Evolutionary conservation across 345 rosid genomes (phyloP), one percentile per base, ranked within the genome.

Genomic region (Eucalyptus leucophloia): DNA sequence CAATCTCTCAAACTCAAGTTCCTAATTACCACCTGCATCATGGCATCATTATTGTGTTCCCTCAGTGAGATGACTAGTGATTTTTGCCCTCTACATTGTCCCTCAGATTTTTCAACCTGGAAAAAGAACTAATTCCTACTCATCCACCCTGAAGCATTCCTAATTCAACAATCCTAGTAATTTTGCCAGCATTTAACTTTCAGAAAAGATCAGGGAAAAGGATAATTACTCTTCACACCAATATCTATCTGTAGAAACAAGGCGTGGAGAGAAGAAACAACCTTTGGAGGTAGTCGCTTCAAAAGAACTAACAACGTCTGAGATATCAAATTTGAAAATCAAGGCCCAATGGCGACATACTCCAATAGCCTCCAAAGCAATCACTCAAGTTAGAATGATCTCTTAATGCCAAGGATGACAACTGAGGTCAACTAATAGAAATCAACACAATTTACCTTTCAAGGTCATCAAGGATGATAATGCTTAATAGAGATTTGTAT

Each of bases 271-370:
- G 9, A 32, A 87, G 49, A 24, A 69, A 30, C 89, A 89, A 97
- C 99, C 99, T 98, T 96, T 32, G 99, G 99, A 87, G 99, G 99
- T 90, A 93, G 96, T 88, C 99, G 94, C 92, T 96, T 98, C 91
- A 98, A 96, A 89, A 98, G 98, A 89, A 96, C 96, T 96, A 98
- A 86, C 93, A 98, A 77, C 40, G 99, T 98, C 91, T 98, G 99
- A 54, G 96, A 95, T 87, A 98, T 95, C 89, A 95, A 89, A 93
- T 98, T 97, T 88, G 99, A 98, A 90, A 97, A 98, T 40, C 99
- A 97, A 92, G 99, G 99, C 9, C 99, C 99, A 58, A 98, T 97
- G 77, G 99, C 94, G 65, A 96, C 95, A 89, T 97, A 98, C 94
- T 97, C 99, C 93, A 98, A 89, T 90, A 98, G 93, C 93, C 99